Evolutionary conservation across 768 basidiomycete species (phyloP), one percentile per base, ranked within the genome.

Genomic region (Tulasnella sp.): DNA sequence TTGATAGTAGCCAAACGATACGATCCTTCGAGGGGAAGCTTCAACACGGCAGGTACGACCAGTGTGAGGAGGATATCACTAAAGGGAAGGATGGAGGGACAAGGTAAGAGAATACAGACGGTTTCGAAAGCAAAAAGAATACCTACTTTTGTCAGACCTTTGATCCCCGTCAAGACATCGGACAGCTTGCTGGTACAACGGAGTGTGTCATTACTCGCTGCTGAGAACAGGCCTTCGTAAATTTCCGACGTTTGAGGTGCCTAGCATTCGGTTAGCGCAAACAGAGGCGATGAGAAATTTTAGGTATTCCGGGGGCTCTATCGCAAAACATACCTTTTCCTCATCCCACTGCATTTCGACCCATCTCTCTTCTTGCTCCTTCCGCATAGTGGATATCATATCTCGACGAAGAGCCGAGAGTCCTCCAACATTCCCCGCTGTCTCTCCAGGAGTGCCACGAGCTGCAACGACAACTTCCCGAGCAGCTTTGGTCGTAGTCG

Each of bases 361-460:
- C 93, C 93, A 95, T 74, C 84, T 84, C 82, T 93, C 93, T 75
- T 94, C 93, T 81, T 93, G 92, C 82, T 95, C 93, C 3, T 85
- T 85, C 39, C 92, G 88, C 51, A 94, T 90, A n/a, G 88, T 85
- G 71, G 88, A 87, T 32, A 95, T 83, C 88, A 95, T 93, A 80
- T 95, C 93, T 81, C 92, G 87, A 73, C 93, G 87, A 13, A 89
- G 89, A 7, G 87, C 83, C 69, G 93, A 92, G 74, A 94, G 83
- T 0, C 92, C 91, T 13, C 92, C 91, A 5, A 86, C 86, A 39
- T 73, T 29, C 46, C 39, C 48, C 35, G 48, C 42, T 46, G 70
- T 67, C 44, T 70, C 83, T 42, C 77, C 69, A n/a, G 44, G 37
- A 67, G 61, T 67, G 11, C 75, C 75, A 13, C 75, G 29, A 26